phyloP scores from a whole-genome alignment of 1,284 basidiomycete genomes.

The Leccinum ponderosum region DNA sequence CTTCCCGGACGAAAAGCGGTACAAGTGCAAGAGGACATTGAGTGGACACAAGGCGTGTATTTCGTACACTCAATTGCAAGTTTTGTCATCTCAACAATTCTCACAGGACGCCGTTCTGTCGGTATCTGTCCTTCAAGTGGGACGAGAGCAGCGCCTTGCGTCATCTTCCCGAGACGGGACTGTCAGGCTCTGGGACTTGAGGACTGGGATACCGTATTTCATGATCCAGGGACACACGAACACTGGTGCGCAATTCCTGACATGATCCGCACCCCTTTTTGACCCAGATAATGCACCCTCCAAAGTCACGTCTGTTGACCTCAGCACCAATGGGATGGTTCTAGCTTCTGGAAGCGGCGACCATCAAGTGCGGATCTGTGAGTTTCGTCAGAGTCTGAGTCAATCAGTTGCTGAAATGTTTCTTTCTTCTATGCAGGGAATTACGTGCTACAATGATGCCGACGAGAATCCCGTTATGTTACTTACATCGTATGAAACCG shows the following conservation, averaged over 20 bases:
- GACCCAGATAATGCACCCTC: slow-evolving; percentile 6
- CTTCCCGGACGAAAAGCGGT: slow-evolving; percentile 23
- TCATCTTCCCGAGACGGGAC: slow-evolving; percentile 37
- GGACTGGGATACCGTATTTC: slow-evolving; percentile 31
- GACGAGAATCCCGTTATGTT: not conserved
- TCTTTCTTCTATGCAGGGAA: slow-evolving; percentile 25
- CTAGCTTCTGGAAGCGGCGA: slow-evolving; percentile 91
- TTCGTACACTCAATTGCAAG: not conserved
- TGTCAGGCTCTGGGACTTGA: slow-evolving; percentile 35
- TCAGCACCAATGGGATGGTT: slow-evolving; percentile 71
- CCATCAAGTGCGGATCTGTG: slow-evolving; percentile 79
- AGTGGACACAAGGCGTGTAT: slow-evolving; percentile 27
- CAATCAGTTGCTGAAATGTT: slow-evolving; percentile 23
- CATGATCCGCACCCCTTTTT: slow-evolving; percentile 20
- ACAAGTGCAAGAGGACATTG: slow-evolving; percentile 32
- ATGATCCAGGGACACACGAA: slow-evolving; percentile 38
- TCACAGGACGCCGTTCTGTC: slow-evolving; percentile 34
- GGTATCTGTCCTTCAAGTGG: slow-evolving; percentile 33
- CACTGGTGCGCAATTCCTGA: slow-evolving; percentile 30
- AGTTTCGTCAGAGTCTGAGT: slow-evolving; percentile 16
- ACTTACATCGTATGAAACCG: slow-evolving; percentile 1
- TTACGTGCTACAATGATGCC: slow-evolving; percentile 28
- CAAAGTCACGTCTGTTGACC: slow-evolving; percentile 83
- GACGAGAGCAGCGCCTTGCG: slow-evolving; percentile 35
- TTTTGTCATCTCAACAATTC: not conserved